A percentile compares a stretch with the other conserved stretches of the same genome.
These are phyloP conservation scores for Bassia scoparia DNA, from an alignment of 148 eudicot genomes.

Conservation along the genomic window DNA sequence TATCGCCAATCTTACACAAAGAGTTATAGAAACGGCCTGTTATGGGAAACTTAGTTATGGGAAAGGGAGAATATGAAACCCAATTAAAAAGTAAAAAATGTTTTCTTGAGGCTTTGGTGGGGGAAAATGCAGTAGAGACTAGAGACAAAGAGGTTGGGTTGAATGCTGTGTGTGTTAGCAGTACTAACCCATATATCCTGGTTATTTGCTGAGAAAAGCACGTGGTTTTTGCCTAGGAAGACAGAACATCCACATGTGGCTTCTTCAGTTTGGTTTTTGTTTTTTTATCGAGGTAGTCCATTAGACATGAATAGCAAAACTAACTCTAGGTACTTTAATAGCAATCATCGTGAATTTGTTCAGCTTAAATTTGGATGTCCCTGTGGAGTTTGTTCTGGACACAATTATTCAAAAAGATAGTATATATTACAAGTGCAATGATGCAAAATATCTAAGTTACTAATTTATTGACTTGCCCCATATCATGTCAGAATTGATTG, in stretches of 20 bases:
- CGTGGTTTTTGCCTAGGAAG: neutral
- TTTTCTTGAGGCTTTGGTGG: neutral
- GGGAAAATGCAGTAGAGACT: neutral
- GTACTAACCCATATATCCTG: neutral
- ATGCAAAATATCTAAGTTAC: neutral
- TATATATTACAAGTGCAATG: neutral
- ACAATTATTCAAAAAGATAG: neutral
- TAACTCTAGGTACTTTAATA: neutral
- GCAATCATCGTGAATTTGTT: too few species aligned
- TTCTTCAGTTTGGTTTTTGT: neutral
- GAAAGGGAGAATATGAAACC: neutral
- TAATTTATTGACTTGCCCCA: neutral
- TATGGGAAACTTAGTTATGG: neutral
- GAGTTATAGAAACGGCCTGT: too few species aligned
- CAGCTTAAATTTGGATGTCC: too few species aligned
- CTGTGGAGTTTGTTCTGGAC: neutral
- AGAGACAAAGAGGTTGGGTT: neutral
- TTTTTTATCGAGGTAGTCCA: constrained; percentile 8
- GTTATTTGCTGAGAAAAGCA: too few species aligned
- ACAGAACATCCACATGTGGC: neutral
- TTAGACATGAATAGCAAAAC: neutral
- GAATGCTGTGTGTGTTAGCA: neutral
- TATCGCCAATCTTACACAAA: neutral
- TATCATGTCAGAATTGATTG: neutral
- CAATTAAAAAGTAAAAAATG: neutral